Evolutionary conservation across 768 basidiomycete species (phyloP).

Genomic region (Nevesoporus exiguus): DNA sequence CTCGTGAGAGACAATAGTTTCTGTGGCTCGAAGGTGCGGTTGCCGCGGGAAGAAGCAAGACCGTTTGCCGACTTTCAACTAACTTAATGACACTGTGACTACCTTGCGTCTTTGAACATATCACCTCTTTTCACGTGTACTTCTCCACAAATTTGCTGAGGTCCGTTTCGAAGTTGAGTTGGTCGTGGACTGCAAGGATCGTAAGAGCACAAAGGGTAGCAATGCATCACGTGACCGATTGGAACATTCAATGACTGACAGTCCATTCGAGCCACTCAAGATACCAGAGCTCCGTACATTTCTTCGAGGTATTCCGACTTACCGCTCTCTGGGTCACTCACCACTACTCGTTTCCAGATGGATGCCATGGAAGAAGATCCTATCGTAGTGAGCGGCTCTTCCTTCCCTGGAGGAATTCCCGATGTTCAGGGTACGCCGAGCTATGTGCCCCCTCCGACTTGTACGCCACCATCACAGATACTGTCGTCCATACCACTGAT

Average conservation of each 20-base stretch:
- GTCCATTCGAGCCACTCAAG: conserved; percentile 17
- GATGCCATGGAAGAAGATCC: conserved; percentile 35
- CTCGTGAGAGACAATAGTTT: not conserved
- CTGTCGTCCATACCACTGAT: conserved; percentile 10
- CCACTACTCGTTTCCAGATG: conserved; percentile 20
- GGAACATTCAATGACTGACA: conserved; percentile 5
- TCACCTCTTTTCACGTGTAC: not conserved
- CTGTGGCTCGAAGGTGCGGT: too few species aligned
- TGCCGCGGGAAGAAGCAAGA: too few species aligned
- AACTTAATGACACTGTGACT: not conserved
- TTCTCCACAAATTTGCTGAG: not conserved
- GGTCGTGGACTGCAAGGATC: not conserved
- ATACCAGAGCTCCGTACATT: conserved; percentile 19
- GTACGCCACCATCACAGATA: conserved; percentile 16
- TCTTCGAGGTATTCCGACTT: conserved; percentile 1
- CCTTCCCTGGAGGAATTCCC: conserved; percentile 18
- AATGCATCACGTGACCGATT: conserved; percentile 20
- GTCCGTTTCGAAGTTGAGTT: not conserved
- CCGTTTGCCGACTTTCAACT: not conserved
- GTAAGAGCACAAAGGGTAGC: not conserved
- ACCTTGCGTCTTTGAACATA: not conserved
- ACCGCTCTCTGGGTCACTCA: not conserved
- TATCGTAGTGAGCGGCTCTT: conserved; percentile 20
- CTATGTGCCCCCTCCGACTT: conserved; percentile 13
- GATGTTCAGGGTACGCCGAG: conserved; percentile 17